phyloP scores from a whole-genome alignment of 768 basidiomycete species.

The Leucosporidium scottii region DNA sequence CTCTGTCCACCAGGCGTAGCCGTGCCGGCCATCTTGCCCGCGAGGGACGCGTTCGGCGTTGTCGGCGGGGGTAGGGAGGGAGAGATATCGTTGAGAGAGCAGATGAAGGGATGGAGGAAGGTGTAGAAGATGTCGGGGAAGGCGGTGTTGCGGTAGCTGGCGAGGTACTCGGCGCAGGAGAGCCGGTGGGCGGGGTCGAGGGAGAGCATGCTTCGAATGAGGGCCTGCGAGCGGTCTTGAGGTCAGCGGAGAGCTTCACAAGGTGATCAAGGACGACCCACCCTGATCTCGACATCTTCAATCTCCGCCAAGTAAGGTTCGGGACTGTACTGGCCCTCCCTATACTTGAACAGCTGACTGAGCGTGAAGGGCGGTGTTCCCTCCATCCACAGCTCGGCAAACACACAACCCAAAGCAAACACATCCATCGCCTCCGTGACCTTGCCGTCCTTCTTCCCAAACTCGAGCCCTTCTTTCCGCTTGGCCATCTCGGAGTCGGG shows the following conservation, averaged over 20 bases:
- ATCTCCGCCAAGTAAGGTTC: conserved; percentile 61
- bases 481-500: conserved; percentile 65
- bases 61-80: neutral
- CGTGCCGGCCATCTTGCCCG: neutral
- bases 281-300: conserved; percentile 73
- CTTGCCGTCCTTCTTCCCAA: conserved; percentile 63
- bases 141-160: conserved; percentile 64
- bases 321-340: conserved; percentile 62
- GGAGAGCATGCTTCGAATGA: conserved; percentile 84
- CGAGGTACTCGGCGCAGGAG: conserved; percentile 70
- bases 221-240: conserved; percentile 50
- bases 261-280: conserved; percentile 46
- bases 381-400: conserved; percentile 92
- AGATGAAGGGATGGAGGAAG: conserved; percentile 83
- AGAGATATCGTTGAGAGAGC: conserved; percentile 62
- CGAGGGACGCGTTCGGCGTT: neutral
- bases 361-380: conserved; percentile 87
- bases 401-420: conserved; percentile 87
- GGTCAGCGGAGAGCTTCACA: neutral
- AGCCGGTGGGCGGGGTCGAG: conserved; percentile 70
- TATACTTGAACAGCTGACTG: conserved; percentile 89
- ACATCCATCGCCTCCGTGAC: conserved; percentile 97
- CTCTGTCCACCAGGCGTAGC: too few species aligned
- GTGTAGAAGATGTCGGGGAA: conserved; percentile 93
- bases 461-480: conserved; percentile 54